Evolutionary conservation across 495 filamentous ascomycete species (phyloP).

Genomic region (Penicillium tannophilum): DNA sequence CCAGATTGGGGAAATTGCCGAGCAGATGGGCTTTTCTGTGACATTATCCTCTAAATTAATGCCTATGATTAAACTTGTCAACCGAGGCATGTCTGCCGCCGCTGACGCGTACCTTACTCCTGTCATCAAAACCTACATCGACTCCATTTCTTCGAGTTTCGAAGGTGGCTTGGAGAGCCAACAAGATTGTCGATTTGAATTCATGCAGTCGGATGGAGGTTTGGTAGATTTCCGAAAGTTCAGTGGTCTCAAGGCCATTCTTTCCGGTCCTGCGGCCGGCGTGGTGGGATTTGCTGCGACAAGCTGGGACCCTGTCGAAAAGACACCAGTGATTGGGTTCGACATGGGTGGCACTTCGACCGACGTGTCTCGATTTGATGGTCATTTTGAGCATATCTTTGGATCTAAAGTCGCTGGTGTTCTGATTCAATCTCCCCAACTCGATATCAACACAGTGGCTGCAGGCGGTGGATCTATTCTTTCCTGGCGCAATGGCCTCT

Average conservation of each 20-base stretch:
- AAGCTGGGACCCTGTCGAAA: conserved; percentile 83
- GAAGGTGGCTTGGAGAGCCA: conserved; percentile 53
- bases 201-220: conserved; percentile 60
- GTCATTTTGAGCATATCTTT: conserved; percentile 94
- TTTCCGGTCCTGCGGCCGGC: conserved; percentile 65
- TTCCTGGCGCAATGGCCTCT: conserved; percentile 88
- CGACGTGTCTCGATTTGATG: conserved; percentile 91
- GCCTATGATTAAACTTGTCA: conserved; percentile 81
- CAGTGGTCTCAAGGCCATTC: conserved; percentile 59
- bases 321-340: conserved; percentile 91
- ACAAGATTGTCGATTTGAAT: conserved; percentile 50
- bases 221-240: conserved; percentile 59
- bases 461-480: conserved; percentile 90
- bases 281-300: conserved; percentile 95
- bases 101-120: conserved; percentile 97
- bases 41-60: conserved; percentile 66
- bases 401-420: conserved; percentile 96
- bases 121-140: conserved; percentile 93
- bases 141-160: conserved; percentile 74
- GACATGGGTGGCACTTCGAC: conserved; percentile 97
- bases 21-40: conserved; percentile 52
- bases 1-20: conserved; percentile 50
- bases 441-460: conserved; percentile 98
- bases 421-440: conserved; percentile 90
- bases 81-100: conserved; percentile 87